Base-by-base conservation (phyloP, 202 grass and related monocot species). In the Zizania palustris region DNA sequence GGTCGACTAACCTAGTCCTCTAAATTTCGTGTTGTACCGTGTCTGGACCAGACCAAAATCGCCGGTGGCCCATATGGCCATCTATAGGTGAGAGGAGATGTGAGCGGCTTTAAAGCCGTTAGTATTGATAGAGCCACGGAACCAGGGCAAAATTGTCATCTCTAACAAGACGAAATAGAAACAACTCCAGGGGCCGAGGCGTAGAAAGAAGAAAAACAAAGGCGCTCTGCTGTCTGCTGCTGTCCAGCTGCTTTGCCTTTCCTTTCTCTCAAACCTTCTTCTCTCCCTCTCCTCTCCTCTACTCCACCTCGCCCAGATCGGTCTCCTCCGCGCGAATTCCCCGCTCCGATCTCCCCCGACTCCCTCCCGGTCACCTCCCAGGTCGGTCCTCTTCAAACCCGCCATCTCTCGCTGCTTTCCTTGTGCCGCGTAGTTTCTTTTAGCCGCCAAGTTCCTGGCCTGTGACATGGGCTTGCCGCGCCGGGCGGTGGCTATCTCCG, bases 251-350 rank as follows among this genome's bases (percentile, higher is more conserved):
- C 43, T 69, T 76, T 49, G 13, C 46, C 72, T 75, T 84, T 84
- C 65, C 65, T 64, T 69, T 76, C 73, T 76, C 55, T 20, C 36
- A 37, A 63, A 45, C 73, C 55, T 68, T 7, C 45, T 14, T 64
- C 18, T 55, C 37, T n/a, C 71, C 36, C 51, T 56, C 45, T 22
- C 11, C 65, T 37, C 57, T 11, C 20, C 56, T 28, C 44, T 7
- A 61, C 75, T 55, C 75, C 0, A 37, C 55, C 79, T 48, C 71
- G 20, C 63, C 37, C 73, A 84, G 73, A 84, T 84, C 64, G 65
- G 77, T n/a, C 73, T 60, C 43, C 39, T 48, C 53, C 2, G 19
- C 13, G 7, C 10, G 45, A 71, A 84, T 77, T 77, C 46, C 11
- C 33, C 18, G 33, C 3, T 62, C 61, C 45, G 36, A 77, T 63